Base-by-base conservation (phyloP, 352 stramenopile species). In the Phytopythium oedochilum region DNA sequence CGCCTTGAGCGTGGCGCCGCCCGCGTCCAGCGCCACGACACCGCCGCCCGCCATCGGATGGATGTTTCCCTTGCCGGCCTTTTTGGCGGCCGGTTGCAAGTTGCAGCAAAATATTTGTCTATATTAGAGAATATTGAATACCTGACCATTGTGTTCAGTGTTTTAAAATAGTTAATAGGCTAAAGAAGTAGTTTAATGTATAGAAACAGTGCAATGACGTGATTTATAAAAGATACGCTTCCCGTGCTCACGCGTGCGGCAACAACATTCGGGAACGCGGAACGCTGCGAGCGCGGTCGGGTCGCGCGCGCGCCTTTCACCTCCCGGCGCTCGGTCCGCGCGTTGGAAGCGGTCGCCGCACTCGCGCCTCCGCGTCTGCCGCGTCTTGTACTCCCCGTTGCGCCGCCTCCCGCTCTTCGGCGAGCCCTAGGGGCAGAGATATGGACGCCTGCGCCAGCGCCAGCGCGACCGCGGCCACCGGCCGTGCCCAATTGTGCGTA, bases 1-100 rank as follows among this genome's bases (percentile, higher is more conserved):
- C 55, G 81, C 78, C 62, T 87, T 86, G 46, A 91, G 63, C 61
- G 78, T 79, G 42, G 70, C 72, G 47, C 78, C 81, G 44, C 81
- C 81, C 1, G 66, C 66, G 47, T 91, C 81, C 31, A 91, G 57
- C 25, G 67, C 77, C 20, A 89, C 58, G 11, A 86, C 75, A 35
- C 60, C 39, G 39, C 39, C 39, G 28, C 7, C 22, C 39, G 17
- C 36, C n/a, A 5, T 39, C 14, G 34, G 68, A 54, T 65, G n/a
- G n/a, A n/a, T n/a, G n/a, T n/a, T n/a, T n/a, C n/a, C n/a, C n/a
- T n/a, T n/a, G n/a, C n/a, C n/a, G n/a, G n/a, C n/a, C n/a, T n/a
- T n/a, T n/a, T n/a, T n/a, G n/a, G n/a, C n/a, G n/a, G n/a, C n/a
- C n/a, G n/a, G n/a, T n/a, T n/a, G n/a, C n/a, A n/a, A n/a, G n/a